Percentiles rank a stretch among this genome's conserved stretches.
Evolutionary conservation across 352 stramenopile genomes (phyloP).

Genomic region (Pythium scleroteichum): DNA sequence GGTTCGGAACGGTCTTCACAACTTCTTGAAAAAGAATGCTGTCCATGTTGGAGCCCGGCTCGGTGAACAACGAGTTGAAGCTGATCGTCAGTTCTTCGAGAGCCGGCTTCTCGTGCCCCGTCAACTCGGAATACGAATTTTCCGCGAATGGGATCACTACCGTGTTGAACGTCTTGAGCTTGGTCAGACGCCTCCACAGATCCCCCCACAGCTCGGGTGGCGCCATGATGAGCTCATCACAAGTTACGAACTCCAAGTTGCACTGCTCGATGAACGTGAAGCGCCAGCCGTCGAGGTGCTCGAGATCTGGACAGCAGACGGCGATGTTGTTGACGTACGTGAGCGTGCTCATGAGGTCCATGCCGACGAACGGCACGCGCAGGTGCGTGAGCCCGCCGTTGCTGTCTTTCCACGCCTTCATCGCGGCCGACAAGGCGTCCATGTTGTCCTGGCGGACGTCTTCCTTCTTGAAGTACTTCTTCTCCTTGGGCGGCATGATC

Average conservation of each 20-base stretch:
- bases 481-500: constrained; percentile 19
- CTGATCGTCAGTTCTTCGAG: constrained; percentile 19
- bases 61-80: constrained; percentile 17
- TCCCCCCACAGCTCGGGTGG: constrained; percentile 6
- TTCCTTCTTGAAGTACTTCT: constrained; percentile 17
- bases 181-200: constrained; percentile 10
- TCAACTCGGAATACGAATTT: constrained; percentile 5
- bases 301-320: constrained; percentile 21
- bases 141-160: constrained; percentile 17
- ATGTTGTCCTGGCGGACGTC: constrained; percentile 12
- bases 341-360: constrained; percentile 13
- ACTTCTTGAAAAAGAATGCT: constrained; percentile 12
- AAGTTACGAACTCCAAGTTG: constrained; percentile 23
- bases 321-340: constrained; percentile 14
- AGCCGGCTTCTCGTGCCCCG: constrained; percentile 3
- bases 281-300: constrained; percentile 30
- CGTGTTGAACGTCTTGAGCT: constrained; percentile 22
- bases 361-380: constrained; percentile 17
- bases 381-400: constrained; percentile 22
- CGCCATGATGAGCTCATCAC: constrained; percentile 12
- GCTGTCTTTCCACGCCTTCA: constrained; percentile 25
- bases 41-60: background rate
- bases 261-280: constrained; percentile 26
- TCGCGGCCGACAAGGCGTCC: constrained; percentile 20
- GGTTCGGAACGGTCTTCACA: background rate